A percentile compares a stretch with the other conserved stretches of the same genome.
Evolutionary conservation across 179 eudicot genomes (phyloP).

Genomic region (Nepenthes alata): DNA sequence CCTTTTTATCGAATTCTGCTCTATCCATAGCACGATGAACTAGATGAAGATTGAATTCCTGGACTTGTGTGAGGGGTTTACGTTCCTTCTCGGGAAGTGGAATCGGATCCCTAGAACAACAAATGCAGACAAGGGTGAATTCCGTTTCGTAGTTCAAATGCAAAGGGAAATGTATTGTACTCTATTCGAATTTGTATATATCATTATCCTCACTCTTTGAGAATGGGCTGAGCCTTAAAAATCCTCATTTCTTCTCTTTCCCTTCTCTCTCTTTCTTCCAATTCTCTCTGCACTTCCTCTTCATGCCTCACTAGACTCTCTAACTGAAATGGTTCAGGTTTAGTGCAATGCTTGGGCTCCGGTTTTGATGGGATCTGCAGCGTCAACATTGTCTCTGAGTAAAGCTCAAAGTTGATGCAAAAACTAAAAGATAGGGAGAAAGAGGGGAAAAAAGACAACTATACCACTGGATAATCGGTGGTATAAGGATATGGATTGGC

Average conservation of each 20-base stretch:
- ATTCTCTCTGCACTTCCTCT: slow-evolving; percentile 68
- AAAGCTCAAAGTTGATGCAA: background rate
- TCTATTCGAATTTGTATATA: too few species aligned
- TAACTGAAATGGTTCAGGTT: slow-evolving; percentile 76
- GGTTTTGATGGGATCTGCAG: slow-evolving; percentile 87
- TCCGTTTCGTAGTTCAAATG: background rate
- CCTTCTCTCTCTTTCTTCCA: slow-evolving; percentile 64
- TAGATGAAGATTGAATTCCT: slow-evolving; percentile 63
- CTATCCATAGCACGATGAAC: slow-evolving; percentile 75
- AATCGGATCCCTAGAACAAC: slow-evolving; percentile 61
- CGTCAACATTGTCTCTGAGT: background rate
- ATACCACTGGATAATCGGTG: slow-evolving; percentile 94
- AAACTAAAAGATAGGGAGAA: background rate
- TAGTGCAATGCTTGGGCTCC: slow-evolving; percentile 71
- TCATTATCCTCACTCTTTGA: slow-evolving; percentile 51
- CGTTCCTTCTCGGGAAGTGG: slow-evolving; percentile 87
- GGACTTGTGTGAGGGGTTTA: slow-evolving; percentile 78
- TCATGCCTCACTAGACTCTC: slow-evolving; percentile 84
- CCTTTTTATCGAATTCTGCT: slow-evolving; percentile 83
- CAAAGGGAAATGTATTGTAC: too few species aligned
- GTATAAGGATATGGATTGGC: slow-evolving; percentile 92
- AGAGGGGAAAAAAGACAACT: background rate
- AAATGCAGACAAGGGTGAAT: background rate
- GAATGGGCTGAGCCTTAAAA: slow-evolving; percentile 80
- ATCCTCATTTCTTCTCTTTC: slow-evolving; percentile 68